A percentile compares a stretch with the other conserved stretches of the same genome.
These are phyloP conservation scores for Melocanna baccifera DNA, from an alignment of 176 grass and related monocot species.

Conservation along the genomic window DNA sequence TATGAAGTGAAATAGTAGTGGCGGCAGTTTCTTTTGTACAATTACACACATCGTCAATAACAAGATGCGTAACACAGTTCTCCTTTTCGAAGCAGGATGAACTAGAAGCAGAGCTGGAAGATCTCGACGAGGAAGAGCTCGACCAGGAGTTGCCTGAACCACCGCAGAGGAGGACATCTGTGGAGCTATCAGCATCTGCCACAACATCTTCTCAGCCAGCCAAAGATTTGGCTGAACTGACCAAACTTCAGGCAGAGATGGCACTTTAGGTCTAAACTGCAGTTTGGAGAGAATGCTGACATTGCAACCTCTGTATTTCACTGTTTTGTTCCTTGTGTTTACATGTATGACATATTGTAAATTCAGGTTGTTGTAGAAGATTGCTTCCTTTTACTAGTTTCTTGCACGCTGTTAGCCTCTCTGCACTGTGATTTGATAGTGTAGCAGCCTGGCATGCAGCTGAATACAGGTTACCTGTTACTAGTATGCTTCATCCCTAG, in stretches of 20 bases:
- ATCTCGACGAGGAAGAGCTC: conserved; percentile 51
- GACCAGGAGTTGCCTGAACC: conserved; percentile 44
- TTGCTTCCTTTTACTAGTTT: not conserved
- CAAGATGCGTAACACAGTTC: not conserved
- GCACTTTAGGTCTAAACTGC: conserved; percentile 29
- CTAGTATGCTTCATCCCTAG: no score
- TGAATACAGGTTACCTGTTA: not conserved
- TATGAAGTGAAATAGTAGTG: not conserved
- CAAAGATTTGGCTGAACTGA: conserved; percentile 35
- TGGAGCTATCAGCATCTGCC: not conserved
- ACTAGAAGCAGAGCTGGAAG: conserved; percentile 63
- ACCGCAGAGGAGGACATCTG: not conserved
- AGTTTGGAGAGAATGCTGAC: not conserved
- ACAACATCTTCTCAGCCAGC: conserved; percentile 16
- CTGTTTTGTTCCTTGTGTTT: not conserved
- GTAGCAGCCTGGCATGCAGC: not conserved
- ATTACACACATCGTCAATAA: not conserved
- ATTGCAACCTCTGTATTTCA: not conserved
- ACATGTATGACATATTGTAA: not conserved
- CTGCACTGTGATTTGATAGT: not conserved
- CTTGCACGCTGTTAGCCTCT: not conserved
- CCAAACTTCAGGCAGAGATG: conserved; percentile 60
- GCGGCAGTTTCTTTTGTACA: not conserved
- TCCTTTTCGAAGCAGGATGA: conserved; percentile 44
- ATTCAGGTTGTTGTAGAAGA: conserved; percentile 2